Base-by-base conservation (phyloP, 148 eudicot genomes). In the Camellia sinensis region DNA sequence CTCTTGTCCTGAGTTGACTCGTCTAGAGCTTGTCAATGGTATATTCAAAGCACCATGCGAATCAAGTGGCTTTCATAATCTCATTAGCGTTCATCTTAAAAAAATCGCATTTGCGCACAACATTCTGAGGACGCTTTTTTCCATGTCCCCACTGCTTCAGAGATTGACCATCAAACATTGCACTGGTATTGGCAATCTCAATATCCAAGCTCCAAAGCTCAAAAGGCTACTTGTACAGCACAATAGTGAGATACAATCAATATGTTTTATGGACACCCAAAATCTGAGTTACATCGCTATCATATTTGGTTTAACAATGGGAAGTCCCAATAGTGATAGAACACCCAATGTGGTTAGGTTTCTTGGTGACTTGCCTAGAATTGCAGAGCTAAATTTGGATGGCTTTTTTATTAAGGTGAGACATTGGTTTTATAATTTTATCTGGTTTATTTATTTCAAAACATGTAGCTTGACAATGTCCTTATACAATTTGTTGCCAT, bases 1-100 rank as follows among this genome's bases (percentile, higher is more conserved):
- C 29, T 73, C 76, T 73, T 71, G 75, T 71, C 75, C 41, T n/a
- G 41, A 19, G 56, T 50, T 71, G 75, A 71, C 59, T 48, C 75
- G 2, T 5, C 15, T 71, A 41, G 21, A 71, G 59, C 75, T 73
- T 21, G 9, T 7, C 44, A 73, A 73, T n/a, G 53, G 43, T 40
- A 53, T 29, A 53, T 6, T 73, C 45, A 70, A 54, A 6, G 46
- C 46, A 54, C 76, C 76, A 53, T 21, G n/a, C 10, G 56, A 50
- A 10, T 50, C 50, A 4, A 21, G 8, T 46, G 56, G 60, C 60
- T 71, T 71, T 50, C 41, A 21, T 22, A 71, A 48, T 50, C 59
- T 71, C 41, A 50, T 71, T 71, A 15, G 15, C 53, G 60, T 71
- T 11, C 2, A 18, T 4, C 12, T 73, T 37, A 5, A 15, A 0